Evolutionary conservation across 2,329 filamentous ascomycete species (phyloP), one percentile per base, ranked within the genome.

Genomic region (Trichoderma atroviride): DNA sequence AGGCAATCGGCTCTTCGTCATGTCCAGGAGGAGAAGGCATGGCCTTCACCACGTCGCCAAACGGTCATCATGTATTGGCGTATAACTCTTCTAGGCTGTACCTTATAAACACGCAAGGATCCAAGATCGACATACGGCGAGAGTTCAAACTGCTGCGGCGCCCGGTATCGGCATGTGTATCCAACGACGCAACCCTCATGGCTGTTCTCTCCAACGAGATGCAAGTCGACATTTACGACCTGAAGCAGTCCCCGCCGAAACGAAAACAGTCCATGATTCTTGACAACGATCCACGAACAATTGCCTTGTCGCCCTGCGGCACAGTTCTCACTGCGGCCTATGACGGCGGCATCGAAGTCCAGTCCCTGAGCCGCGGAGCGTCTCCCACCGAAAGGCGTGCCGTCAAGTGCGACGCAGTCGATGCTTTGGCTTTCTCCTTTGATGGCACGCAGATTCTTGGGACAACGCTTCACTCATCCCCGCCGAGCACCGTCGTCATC

Each of bases 81-180:
- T 92, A 94, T 78, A 96, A 93, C 79, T 96, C 93, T 47, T 94
- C 93, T 14, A 86, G 93, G 69, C 92, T 97, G 72, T 91, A 94
- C 74, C 87, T 96, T 40, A 82, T 97, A 63, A 90, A 95, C 76
- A 83, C 92, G 4, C 85, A 86, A 27, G 83, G 83, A 0, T 79
- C 87, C 47, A 83, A 86, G 6, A 81, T 93, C 22, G 81, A 83
- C 16, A 90, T 95, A 37, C 87, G 87, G 76, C 87, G 93, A 72
- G 93, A 97, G 78, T 85, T 96, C 74, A 94, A 94, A 80, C 91
- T 95, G 57, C 82, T 91, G 71, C 87, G 93, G 63, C 87, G 92
- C 37, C 93, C 94, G 6, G 84, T 91, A 24, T 89, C 92, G 5
- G 89, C 91, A 16, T 92, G 93, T 65, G 91, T 97, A 72, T 87